Evolutionary conservation across 768 basidiomycete species (phyloP), one percentile per base, ranked within the genome.

Genomic region (Suillus americanus): DNA sequence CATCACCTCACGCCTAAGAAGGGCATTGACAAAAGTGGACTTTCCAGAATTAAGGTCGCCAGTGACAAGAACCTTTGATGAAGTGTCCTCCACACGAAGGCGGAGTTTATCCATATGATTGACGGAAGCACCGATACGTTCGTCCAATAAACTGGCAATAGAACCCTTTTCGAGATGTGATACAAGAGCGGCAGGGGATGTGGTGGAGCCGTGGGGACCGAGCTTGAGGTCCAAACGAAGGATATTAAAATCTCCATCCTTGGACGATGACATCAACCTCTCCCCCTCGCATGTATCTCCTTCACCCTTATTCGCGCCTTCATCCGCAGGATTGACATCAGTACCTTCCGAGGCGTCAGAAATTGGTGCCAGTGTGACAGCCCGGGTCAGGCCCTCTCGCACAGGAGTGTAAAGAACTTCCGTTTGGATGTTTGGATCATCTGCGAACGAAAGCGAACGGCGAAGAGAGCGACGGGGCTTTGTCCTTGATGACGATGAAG

Each of bases 11-110:
- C 95, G 85, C 54, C 95, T 84, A 5, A 99, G 86, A 40, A 99
- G 82, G 5, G 97, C 94, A 73, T 99, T 99, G 74, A 99, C 94
- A 74, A 99, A 93, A 0, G 97, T 99, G 23, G 95, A 97, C 79
- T 99, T 99, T 71, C 97, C 97, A 41, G 97, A 92, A 75, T 99
- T 99, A 65, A 99, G 84, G 75, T 99, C 97, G 65, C 97, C 97
- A 28, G 97, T 99, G 64, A 99, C 95, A 67, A 99, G 88, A 59
- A 99, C 95, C 75, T 97, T 94, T 71, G 95, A 97, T 1, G 94
- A 91, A 7, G 89, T 94, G 75, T 98, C 96, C 74, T 91, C 83
- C 16, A 99, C 89, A 46, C 97, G 93, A 59, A 86, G 83, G 40
- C 90, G 89, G 66, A 99, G 89, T 69, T 90, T 91, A 65, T 90